Conservation (phyloP, 2,329 filamentous ascomycete species). For the Nothophaeocryptopus gaeumannii region DNA sequence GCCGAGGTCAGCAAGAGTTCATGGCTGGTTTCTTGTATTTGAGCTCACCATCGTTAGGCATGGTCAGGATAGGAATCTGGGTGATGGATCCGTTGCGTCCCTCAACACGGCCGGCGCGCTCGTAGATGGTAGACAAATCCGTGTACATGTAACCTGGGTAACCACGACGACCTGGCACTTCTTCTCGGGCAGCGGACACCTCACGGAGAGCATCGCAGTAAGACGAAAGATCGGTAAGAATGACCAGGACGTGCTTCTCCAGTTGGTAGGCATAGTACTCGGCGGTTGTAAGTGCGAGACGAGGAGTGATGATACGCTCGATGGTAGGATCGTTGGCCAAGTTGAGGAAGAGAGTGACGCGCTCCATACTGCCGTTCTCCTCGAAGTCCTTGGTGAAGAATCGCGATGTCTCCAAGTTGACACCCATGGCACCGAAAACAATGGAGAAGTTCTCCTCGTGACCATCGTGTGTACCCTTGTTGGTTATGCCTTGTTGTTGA, state of each 20-base stretch:
- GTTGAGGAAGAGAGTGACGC: constrained; percentile 96
- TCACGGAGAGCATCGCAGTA: constrained; percentile 99
- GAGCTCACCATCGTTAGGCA: constrained; percentile 85
- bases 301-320: constrained; percentile 98
- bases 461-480: constrained; percentile 92
- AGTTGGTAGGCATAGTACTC: constrained; percentile 99
- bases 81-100: constrained; percentile 98
- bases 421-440: constrained; percentile 99
- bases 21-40: not conserved
- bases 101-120: constrained; percentile 94
- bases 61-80: constrained; percentile 97
- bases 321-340: constrained; percentile 99
- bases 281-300: constrained; percentile 94
- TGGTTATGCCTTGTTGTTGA: constrained; percentile 51
- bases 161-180: constrained; percentile 98
- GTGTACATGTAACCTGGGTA: constrained; percentile 99
- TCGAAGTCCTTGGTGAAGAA: constrained; percentile 99
- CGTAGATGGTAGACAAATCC: constrained; percentile 99
- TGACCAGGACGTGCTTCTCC: constrained; percentile 99
- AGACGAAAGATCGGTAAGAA: constrained; percentile 93
- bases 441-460: constrained; percentile 99
- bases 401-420: constrained; percentile 96
- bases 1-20: constrained; percentile 9
- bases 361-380: constrained; percentile 98
- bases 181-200: constrained; percentile 94